Base-by-base conservation (phyloP, 75 land plant genomes). In the Pinus tabuliformis region DNA sequence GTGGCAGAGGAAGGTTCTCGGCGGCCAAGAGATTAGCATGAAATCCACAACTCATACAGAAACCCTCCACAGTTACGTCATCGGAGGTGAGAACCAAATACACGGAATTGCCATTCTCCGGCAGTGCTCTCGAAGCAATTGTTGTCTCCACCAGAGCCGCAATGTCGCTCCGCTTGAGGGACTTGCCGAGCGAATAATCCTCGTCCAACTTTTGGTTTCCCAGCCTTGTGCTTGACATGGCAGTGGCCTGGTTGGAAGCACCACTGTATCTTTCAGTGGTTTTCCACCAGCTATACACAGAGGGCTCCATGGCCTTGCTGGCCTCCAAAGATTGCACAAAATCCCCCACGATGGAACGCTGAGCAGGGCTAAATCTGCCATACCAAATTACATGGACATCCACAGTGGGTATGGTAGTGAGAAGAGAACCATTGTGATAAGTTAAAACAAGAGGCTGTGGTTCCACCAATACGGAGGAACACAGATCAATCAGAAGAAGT, bases 351-450 rank as follows among this genome's bases (percentile, higher is more conserved):
- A 87, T 80, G 57, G 91, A 59, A 2, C 85, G 77, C 81, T 93
- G 95, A 15, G 79, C 26, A 5, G 84, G 75, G 26, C 76, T 82
- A 85, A 93, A 93, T 12, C 64, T 54, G 66, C 94, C 96, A 75
- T 93, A 93, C 94, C 94, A 93, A 59, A 93, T 54, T 24, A 91
- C 76, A 68, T 89, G 82, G 63, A 91, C 74, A 18, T 79, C 8
- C 58, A 82, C 20, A 17, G 20, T 12, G 11, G 62, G 22, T 11
- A 62, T 64, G n/a, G 88, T 89, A 8, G 68, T 58, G 59, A 93
- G 85, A 70, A 91, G 81, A 1, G 85, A 86, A 33, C 93, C 93
- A 58, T 82, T 78, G 87, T 91, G 93, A 83, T 91, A 86, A 86
- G 76, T 54, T 14, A 86, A 56, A 37, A 78, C 65, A 15, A 84